Percentiles rank a stretch among this genome's conserved stretches.
phyloP scores from a whole-genome alignment of 2,329 filamentous ascomycete genomes.

The Dothiorella sarmentorum region DNA sequence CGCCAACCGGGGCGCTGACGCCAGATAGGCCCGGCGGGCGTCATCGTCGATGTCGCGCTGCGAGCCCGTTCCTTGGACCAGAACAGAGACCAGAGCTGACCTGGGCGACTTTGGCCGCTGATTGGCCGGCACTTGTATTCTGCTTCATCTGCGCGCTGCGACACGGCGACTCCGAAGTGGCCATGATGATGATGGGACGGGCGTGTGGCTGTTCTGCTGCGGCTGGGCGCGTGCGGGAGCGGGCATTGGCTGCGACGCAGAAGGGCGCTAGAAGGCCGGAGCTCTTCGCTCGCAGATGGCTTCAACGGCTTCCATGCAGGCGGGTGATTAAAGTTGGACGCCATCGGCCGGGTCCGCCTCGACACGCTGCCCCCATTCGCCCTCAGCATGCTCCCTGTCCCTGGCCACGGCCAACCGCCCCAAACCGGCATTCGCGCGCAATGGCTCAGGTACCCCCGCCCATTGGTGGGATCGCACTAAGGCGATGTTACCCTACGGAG shows the following conservation, averaged over 20 bases:
- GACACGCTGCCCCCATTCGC: not conserved
- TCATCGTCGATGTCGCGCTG: not conserved
- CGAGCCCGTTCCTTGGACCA: too few relatives aligned
- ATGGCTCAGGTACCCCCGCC: slow-evolving; percentile 6
- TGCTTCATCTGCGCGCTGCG: not conserved
- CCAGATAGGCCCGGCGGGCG: not conserved
- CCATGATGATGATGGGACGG: not conserved
- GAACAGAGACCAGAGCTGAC: too few relatives aligned
- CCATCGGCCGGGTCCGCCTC: slow-evolving; percentile 13
- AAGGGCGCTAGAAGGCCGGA: slow-evolving; percentile 11
- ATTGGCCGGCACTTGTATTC: too few relatives aligned
- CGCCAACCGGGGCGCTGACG: not conserved
- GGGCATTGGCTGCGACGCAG: slow-evolving; percentile 2
- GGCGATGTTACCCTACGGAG: slow-evolving; percentile 16
- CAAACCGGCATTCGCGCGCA: not conserved
- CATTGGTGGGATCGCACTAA: slow-evolving; percentile 15
- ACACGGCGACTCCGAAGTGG: slow-evolving; percentile 6
- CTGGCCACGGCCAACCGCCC: too few relatives aligned
- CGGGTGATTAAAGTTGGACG: slow-evolving; percentile 15
- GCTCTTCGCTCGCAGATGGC: slow-evolving; percentile 13
- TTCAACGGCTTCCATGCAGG: slow-evolving; percentile 16
- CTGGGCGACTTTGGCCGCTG: too few relatives aligned
- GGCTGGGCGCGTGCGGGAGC: not conserved
- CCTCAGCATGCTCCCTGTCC: too few relatives aligned
- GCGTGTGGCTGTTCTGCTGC: not conserved